A percentile compares a stretch with the other conserved stretches of the same genome.
Conservation (phyloP, 2,329 filamentous ascomycete genomes). For the Cadophora sp. region DNA sequence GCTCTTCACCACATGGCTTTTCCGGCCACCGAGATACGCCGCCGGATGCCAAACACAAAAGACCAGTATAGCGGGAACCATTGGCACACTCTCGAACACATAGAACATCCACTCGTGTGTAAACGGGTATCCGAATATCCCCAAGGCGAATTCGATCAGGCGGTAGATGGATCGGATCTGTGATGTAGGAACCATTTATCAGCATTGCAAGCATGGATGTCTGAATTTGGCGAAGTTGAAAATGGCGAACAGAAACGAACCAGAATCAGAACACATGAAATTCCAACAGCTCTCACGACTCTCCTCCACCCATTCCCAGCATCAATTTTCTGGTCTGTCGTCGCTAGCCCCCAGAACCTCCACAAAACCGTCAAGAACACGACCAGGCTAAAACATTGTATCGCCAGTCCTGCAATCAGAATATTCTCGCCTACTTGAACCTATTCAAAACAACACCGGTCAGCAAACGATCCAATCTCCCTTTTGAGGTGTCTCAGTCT, state of each 20-base stretch:
- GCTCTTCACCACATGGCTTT: background rate
- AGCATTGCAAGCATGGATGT: background rate
- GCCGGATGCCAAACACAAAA: conserved; percentile 58
- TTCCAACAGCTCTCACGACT: conserved; percentile 51
- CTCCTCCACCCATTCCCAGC: conserved; percentile 48
- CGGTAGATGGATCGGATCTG: conserved; percentile 59
- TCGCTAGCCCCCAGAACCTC: conserved; percentile 47
- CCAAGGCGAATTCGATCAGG: conserved; percentile 59
- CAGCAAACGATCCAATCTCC: background rate
- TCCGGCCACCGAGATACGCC: conserved; percentile 43
- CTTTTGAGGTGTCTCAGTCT: background rate
- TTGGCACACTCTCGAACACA: conserved; percentile 57
- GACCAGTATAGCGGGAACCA: conserved; percentile 53
- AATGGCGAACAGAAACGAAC: conserved; percentile 41
- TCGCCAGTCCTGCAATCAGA: conserved; percentile 50
- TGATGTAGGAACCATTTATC: background rate
- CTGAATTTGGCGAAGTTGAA: background rate
- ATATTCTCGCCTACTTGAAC: conserved; percentile 49
- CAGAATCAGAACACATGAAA: conserved; percentile 53
- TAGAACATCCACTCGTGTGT: conserved; percentile 60
- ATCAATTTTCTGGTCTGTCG: conserved; percentile 28
- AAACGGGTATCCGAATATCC: conserved; percentile 57
- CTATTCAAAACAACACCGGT: conserved; percentile 17
- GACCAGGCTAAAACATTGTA: conserved; percentile 50
- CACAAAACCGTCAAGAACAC: conserved; percentile 50